Conservation (phyloP, 2,329 filamentous ascomycete genomes). For the Drechslerella dactyloides region DNA sequence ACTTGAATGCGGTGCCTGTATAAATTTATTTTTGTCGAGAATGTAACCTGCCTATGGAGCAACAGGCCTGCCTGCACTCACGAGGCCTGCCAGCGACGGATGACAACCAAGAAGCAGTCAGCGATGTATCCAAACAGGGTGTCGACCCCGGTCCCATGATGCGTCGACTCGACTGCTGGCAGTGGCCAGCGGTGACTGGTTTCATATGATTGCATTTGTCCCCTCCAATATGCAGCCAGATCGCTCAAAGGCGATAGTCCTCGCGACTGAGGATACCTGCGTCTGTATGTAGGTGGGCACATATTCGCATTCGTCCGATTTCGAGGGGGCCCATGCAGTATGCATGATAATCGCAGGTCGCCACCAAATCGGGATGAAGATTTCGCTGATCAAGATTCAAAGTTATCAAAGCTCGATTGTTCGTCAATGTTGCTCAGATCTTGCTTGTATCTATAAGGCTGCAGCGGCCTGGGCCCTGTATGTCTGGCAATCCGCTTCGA, state of each 20-base stretch:
- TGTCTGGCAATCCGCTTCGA: not conserved
- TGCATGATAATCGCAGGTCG: too few relatives aligned
- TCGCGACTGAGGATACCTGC: too few relatives aligned
- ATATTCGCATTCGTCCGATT: too few relatives aligned
- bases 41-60: constrained; percentile 41
- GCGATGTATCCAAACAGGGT: not conserved
- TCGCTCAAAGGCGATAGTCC: too few relatives aligned
- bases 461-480: not conserved
- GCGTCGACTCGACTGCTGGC: not conserved
- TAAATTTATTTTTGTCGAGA: not conserved
- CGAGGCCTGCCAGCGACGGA: constrained; percentile 13
- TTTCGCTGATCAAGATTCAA: too few relatives aligned
- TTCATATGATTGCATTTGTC: not conserved
- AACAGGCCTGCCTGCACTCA: constrained; percentile 24
- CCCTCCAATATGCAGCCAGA: too few relatives aligned
- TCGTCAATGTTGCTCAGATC: too few relatives aligned
- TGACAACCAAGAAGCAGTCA: not conserved
- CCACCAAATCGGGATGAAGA: too few relatives aligned
- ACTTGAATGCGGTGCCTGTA: too few relatives aligned
- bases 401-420: too few relatives aligned
- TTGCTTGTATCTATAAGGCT: not conserved
- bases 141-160: not conserved
- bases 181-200: not conserved
- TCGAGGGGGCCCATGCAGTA: too few relatives aligned
- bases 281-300: too few relatives aligned